Percentiles rank a stretch among this genome's conserved stretches.
phyloP scores from a whole-genome alignment of 2,329 filamentous ascomycete species.

The Acarospora socialis region DNA sequence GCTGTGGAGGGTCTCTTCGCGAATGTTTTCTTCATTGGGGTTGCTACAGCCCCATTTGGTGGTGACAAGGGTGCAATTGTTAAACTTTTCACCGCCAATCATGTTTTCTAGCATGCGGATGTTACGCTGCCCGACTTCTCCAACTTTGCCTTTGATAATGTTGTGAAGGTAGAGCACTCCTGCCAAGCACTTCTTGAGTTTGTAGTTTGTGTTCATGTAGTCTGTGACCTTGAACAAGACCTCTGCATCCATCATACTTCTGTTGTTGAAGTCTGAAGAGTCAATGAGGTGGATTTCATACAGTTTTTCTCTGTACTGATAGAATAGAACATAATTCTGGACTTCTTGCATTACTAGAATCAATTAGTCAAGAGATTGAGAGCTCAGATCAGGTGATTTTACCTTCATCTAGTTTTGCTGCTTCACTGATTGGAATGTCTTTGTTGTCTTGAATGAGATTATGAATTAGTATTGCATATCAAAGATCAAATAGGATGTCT shows the following conservation, averaged over 20 bases:
- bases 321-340: constrained; percentile 5
- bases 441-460: no score
- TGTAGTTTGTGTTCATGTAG: constrained; percentile 5
- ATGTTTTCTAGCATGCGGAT: constrained; percentile 8
- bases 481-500: no score
- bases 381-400: not conserved
- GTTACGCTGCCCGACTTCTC: constrained; percentile 4
- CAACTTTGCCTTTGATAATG: constrained; percentile 6
- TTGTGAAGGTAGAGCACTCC: constrained; percentile 9
- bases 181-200: constrained; percentile 3
- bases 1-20: constrained; percentile 1
- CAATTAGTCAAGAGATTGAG: not conserved
- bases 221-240: constrained; percentile 6
- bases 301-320: not conserved
- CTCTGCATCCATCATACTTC: constrained; percentile 1
- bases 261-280: constrained; percentile 8
- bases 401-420: constrained; percentile 8
- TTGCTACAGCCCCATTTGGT: constrained; percentile 8
- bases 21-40: not conserved
- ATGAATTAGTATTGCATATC: no score
- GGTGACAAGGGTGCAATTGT: constrained; percentile 8
- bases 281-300: constrained; percentile 10
- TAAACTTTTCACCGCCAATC: constrained; percentile 5
- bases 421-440: constrained; percentile 3
- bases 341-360: constrained; percentile 4